Conservation (phyloP, 108 stramenopile genomes). For the Epithemia pelagica region DNA sequence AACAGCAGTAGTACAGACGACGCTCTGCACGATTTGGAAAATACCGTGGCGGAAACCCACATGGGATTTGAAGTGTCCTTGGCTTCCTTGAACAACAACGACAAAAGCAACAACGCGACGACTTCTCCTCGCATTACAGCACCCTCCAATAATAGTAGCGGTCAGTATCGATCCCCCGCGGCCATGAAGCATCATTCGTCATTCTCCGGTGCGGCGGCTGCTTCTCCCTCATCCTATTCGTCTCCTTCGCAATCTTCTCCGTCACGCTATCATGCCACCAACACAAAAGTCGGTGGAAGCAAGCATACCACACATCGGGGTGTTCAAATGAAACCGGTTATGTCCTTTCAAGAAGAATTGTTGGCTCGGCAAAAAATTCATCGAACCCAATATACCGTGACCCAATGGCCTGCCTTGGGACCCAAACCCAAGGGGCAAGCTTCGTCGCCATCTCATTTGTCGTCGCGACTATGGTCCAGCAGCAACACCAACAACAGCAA, state of each 20-base stretch:
- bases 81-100: neutral
- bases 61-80: constrained; percentile 9
- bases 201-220: neutral
- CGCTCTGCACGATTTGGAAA: constrained; percentile 13
- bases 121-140: neutral
- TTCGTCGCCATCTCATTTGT: neutral
- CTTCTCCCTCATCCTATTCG: neutral
- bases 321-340: neutral
- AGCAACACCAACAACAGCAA: neutral
- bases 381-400: constrained; percentile 4
- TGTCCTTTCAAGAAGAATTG: neutral
- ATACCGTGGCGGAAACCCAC: constrained; percentile 21
- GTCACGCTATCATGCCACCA: neutral
- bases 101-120: neutral
- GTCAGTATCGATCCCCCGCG: neutral
- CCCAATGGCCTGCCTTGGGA: neutral
- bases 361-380: constrained; percentile 5
- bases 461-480: neutral
- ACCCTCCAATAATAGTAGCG: neutral
- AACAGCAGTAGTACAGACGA: neutral
- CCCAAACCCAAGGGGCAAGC: neutral
- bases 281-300: neutral
- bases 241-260: neutral
- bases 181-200: neutral
- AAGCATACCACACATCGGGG: neutral